Percentiles rank a stretch among this genome's conserved stretches.
phyloP scores from a whole-genome alignment of 306 rosid genomes.

The Cyamopsis tetragonoloba region DNA sequence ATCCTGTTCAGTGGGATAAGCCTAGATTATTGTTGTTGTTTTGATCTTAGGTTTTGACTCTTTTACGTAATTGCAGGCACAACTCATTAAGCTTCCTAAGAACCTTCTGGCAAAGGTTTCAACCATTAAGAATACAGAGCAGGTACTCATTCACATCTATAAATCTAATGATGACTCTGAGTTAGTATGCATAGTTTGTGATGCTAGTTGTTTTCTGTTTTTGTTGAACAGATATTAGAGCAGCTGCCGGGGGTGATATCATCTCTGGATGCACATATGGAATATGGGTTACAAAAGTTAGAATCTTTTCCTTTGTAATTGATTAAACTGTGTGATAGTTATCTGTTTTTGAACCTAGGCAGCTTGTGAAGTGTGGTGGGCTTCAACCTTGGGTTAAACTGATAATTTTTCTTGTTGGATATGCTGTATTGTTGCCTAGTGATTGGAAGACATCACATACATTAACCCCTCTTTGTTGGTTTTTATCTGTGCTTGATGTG shows the following conservation, averaged over 20 bases:
- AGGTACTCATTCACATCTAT: slow-evolving; percentile 40
- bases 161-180: not conserved
- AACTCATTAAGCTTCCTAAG: slow-evolving; percentile 76
- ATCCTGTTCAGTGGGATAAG: not conserved
- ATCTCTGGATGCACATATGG: slow-evolving; percentile 78
- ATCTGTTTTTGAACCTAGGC: not conserved
- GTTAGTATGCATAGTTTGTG: not conserved
- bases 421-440: not conserved
- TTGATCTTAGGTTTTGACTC: not conserved
- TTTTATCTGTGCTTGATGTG: slow-evolving; percentile 22
- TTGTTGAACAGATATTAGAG: slow-evolving; percentile 65
- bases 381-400: not conserved
- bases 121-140: slow-evolving; percentile 70
- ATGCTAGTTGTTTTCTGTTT: not conserved
- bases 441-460: not conserved
- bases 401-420: slow-evolving; percentile 8
- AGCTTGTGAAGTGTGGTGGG: not conserved
- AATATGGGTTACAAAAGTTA: slow-evolving; percentile 74
- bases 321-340: not conserved
- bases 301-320: slow-evolving; percentile 9
- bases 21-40: not conserved
- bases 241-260: slow-evolving; percentile 87
- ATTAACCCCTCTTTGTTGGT: too few relatives aligned
- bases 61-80: slow-evolving; percentile 43
- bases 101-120: slow-evolving; percentile 65